Conservation (phyloP, 768 basidiomycete species). For the Agrocybe pediades region DNA sequence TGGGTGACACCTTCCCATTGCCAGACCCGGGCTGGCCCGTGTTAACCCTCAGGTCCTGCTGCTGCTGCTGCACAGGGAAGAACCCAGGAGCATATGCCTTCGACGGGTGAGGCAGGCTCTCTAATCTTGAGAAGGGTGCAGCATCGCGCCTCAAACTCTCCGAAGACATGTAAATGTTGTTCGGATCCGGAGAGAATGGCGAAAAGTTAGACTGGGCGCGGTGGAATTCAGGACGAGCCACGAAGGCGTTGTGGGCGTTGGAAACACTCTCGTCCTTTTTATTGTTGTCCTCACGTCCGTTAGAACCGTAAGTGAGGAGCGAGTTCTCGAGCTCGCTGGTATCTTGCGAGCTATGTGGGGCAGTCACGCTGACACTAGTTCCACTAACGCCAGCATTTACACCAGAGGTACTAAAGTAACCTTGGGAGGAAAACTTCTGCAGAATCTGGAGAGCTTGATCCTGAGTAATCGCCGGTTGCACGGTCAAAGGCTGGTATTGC, state of each 20-base stretch:
- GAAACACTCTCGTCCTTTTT: conserved; percentile 17
- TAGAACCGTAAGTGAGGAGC: conserved; percentile 10
- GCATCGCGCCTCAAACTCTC: conserved; percentile 39
- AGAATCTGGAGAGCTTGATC: conserved; percentile 67
- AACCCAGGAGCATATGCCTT: conserved; percentile 57
- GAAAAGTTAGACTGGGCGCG: conserved; percentile 55
- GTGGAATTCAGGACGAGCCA: conserved; percentile 34
- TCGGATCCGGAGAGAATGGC: conserved; percentile 81
- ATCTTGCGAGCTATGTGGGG: conserved; percentile 11
- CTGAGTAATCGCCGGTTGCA: conserved; percentile 43
- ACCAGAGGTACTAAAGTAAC: conserved; percentile 28
- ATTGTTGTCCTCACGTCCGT: neutral
- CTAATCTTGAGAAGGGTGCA: conserved; percentile 36
- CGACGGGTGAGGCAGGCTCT: conserved; percentile 47
- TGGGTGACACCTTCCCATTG: conserved; percentile 42
- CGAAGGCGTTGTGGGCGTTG: conserved; percentile 8
- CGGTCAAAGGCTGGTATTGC: conserved; percentile 29
- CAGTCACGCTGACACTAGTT: too few species aligned
- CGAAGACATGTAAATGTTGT: conserved; percentile 34
- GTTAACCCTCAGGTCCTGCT: conserved; percentile 40
- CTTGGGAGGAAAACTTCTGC: conserved; percentile 52
- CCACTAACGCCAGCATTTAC: conserved; percentile 2
- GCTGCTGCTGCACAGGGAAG: conserved; percentile 29
- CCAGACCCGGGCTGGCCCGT: conserved; percentile 11
- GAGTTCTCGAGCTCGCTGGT: conserved; percentile 19